Evolutionary conservation across 371 early-diverging fungal species (phyloP).

Genomic region (Quaeritorhiza haematococci): DNA sequence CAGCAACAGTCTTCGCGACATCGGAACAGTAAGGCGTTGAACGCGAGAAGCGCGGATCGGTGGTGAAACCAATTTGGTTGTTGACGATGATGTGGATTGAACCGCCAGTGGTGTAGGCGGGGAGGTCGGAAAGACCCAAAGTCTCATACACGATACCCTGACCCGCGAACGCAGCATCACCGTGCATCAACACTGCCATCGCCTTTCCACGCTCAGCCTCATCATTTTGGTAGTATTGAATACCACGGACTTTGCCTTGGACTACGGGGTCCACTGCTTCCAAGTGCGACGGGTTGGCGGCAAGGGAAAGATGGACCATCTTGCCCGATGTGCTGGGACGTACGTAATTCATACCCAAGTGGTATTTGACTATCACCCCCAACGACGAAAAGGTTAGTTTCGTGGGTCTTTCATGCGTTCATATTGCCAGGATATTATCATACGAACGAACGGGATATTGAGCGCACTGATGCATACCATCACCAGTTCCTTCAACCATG

Average conservation of each 20-base stretch:
- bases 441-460: neutral
- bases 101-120: constrained; percentile 92
- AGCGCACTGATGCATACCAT: constrained; percentile 94
- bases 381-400: too few species aligned
- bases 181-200: constrained; percentile 91
- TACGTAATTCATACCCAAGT: constrained; percentile 91
- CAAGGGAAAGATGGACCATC: constrained; percentile 90
- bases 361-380: constrained; percentile 61
- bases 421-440: neutral
- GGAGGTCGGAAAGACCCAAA: constrained; percentile 89
- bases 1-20: constrained; percentile 91
- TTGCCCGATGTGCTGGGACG: constrained; percentile 93
- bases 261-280: constrained; percentile 98
- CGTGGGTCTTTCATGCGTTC: too few species aligned
- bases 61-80: constrained; percentile 98
- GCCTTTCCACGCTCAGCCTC: constrained; percentile 64
- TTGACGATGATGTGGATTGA: constrained; percentile 96
- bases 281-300: constrained; percentile 97
- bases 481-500: constrained; percentile 91
- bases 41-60: constrained; percentile 90
- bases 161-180: constrained; percentile 96
- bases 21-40: constrained; percentile 96
- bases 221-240: constrained; percentile 89
- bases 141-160: constrained; percentile 98
- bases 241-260: constrained; percentile 90